Base-by-base conservation (phyloP, 2,329 filamentous ascomycete genomes). In the Nemania bipapillata region DNA sequence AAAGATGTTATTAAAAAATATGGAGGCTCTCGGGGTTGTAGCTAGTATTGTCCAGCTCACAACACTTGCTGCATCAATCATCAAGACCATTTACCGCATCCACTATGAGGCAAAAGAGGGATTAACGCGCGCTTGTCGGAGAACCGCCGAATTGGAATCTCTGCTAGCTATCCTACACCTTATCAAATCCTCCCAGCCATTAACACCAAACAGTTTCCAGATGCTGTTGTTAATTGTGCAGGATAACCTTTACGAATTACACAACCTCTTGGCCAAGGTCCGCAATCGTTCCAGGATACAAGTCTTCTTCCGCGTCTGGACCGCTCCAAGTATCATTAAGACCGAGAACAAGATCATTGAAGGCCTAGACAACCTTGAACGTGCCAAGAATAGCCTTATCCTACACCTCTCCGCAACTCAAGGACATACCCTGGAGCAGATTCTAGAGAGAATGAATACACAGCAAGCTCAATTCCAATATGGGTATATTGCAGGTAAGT, bases 321-420 rank as follows among this genome's bases (percentile, higher is more conserved):
- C 26, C 4, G 52, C 15, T 32, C 52, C 52, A 37, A 40, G 30
- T 55, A 55, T 55, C 26, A 55, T 55, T 15, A 55, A 55, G 20
- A 55, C 52, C 28, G 52, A 55, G 35, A 55, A 35, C 52, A 55
- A 55, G 52, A 55, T 55, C 22, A 55, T 55, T 55, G 24, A 55
- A 40, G 52, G 52, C 9, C 52, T 55, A 55, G 17, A 55, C 37
- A 55, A 37, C 52, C 52, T 55, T 37, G 52, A 55, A 17, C 52
- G 52, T 28, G 52, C 52, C 35, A 55, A 55, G 52, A 55, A 55
- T 55, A 55, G 15, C 52, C 52, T 55, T 55, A 55, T 55, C n/a
- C 20, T 55, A 37, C 26, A 55, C 52, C 52, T 55, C 37, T 55
- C 28, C 12, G 28, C 52, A 37, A 55, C 52, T 55, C 52, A 55